Conservation (phyloP, 2,329 filamentous ascomycete species). For the Lasiodiplodia theobromae region DNA sequence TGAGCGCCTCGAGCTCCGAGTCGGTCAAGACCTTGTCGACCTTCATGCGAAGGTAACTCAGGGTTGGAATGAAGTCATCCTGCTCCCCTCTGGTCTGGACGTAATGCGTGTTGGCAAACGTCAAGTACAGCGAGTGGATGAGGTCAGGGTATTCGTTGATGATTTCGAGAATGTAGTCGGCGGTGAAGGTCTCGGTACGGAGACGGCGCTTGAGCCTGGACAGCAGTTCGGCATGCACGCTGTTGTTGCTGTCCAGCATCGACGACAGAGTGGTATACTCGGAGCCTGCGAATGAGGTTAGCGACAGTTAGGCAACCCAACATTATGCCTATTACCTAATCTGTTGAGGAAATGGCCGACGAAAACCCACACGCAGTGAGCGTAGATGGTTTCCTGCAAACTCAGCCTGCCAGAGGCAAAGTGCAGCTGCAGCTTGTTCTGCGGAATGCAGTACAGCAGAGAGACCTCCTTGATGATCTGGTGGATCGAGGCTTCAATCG, state of each 20-base stretch:
- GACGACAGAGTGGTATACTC: constrained; percentile 90
- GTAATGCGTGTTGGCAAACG: constrained; percentile 88
- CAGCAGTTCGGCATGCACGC: constrained; percentile 82
- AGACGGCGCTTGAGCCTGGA: constrained; percentile 95
- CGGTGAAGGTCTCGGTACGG: constrained; percentile 95
- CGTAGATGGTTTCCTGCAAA: constrained; percentile 95
- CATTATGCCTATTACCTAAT: constrained; percentile 57
- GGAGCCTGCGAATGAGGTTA: constrained; percentile 53
- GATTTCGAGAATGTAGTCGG: constrained; percentile 97
- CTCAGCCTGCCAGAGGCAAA: constrained; percentile 88
- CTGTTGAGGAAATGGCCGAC: constrained; percentile 98
- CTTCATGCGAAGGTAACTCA: constrained; percentile 71
- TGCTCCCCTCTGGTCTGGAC: constrained; percentile 69
- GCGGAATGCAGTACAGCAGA: constrained; percentile 94
- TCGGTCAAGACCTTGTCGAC: constrained; percentile 65
- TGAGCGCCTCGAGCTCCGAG: constrained; percentile 47
- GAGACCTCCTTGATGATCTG: constrained; percentile 99
- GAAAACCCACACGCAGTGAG: constrained; percentile 97
- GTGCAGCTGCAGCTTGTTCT: constrained; percentile 92
- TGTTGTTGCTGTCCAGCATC: constrained; percentile 81
- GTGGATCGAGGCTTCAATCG: constrained; percentile 93
- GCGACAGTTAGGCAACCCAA: too few species aligned
- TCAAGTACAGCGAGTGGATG: constrained; percentile 85
- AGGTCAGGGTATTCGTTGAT: constrained; percentile 89
- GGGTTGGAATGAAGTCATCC: constrained; percentile 73